These are phyloP conservation scores for Pseudozyma sp. DNA, from an alignment of 1,284 basidiomycete species.

Conservation along the genomic window DNA sequence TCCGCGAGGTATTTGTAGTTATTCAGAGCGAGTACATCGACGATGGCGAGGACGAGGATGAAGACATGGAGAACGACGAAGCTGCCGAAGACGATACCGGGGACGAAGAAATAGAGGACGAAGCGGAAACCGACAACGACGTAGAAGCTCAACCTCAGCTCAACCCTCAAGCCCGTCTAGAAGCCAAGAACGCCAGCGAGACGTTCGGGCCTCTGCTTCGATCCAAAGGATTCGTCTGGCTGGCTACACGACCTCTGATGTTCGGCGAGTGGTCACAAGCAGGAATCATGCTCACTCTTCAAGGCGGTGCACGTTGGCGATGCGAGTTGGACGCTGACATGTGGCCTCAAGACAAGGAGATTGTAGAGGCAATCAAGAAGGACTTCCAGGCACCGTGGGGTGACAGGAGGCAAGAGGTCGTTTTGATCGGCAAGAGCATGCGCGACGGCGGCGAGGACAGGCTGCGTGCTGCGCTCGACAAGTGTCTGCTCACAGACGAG, in stretches of 20 bases:
- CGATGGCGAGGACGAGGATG: slow-evolving; percentile 55
- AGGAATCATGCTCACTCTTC: slow-evolving; percentile 70
- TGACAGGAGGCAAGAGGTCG: slow-evolving; percentile 71
- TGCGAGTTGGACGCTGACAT: slow-evolving; percentile 67
- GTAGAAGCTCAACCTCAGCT: slow-evolving; percentile 69
- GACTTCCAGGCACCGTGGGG: slow-evolving; percentile 71
- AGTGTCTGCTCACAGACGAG: slow-evolving; percentile 68
- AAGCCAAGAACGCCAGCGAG: slow-evolving; percentile 68
- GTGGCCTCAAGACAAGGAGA: slow-evolving; percentile 70
- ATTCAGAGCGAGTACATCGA: slow-evolving; percentile 68
- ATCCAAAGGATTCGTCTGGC: slow-evolving; percentile 71
- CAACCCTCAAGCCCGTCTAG: slow-evolving; percentile 69
- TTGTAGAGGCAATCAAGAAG: slow-evolving; percentile 68
- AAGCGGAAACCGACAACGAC: slow-evolving; percentile 49
- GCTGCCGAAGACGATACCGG: slow-evolving; percentile 12
- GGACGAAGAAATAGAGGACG: slow-evolving; percentile 34
- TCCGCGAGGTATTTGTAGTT: slow-evolving; percentile 70
- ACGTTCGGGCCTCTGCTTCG: slow-evolving; percentile 70
- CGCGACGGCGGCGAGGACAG: slow-evolving; percentile 61
- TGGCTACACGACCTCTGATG: slow-evolving; percentile 60
- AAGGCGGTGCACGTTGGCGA: slow-evolving; percentile 70
- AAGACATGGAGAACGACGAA: slow-evolving; percentile 13
- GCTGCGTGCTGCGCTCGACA: slow-evolving; percentile 69
- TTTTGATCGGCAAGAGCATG: slow-evolving; percentile 69
- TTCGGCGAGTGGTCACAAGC: slow-evolving; percentile 72